phyloP scores from a whole-genome alignment of 2,329 filamentous ascomycete genomes.

The Pseudohalonectria lignicola region DNA sequence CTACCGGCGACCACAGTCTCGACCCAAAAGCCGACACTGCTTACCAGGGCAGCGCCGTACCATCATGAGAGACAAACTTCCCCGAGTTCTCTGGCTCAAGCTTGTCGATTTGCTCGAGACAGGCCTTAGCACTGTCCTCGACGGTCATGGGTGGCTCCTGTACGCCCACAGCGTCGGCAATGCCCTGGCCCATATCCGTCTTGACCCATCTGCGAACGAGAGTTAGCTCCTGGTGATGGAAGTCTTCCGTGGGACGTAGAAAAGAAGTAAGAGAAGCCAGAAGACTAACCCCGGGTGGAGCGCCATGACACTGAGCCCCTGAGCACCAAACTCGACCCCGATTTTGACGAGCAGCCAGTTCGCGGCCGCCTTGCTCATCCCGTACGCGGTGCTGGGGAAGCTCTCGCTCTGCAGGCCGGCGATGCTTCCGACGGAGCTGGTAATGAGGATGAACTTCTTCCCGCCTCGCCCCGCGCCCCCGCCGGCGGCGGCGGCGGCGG shows the following conservation, averaged over 20 bases:
- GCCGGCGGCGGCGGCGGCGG: background rate
- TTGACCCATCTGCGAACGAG: conserved; percentile 13
- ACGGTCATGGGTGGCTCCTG: conserved; percentile 10
- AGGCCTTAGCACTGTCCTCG: conserved; percentile 11
- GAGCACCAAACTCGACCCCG: conserved; percentile 8
- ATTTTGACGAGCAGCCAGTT: conserved; percentile 16
- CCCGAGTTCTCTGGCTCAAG: conserved; percentile 7
- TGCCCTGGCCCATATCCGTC: conserved; percentile 13
- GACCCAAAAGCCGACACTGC: too few species aligned
- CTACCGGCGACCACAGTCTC: too few species aligned
- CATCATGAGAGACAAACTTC: conserved; percentile 8
- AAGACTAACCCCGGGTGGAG: conserved; percentile 17
- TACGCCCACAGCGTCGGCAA: conserved; percentile 14
- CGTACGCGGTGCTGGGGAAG: conserved; percentile 13
- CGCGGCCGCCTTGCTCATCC: conserved; percentile 17
- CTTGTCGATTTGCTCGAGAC: conserved; percentile 10
- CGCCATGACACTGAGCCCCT: conserved; percentile 12
- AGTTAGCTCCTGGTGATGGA: too few species aligned
- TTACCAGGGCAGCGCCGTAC: conserved; percentile 13
- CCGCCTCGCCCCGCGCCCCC: background rate
- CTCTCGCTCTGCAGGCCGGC: conserved; percentile 8
- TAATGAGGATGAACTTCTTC: conserved; percentile 13
- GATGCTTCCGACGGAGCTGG: conserved; percentile 15
- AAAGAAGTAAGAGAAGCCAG: too few species aligned
- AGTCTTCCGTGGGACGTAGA: too few species aligned